phyloP scores from a whole-genome alignment of 768 basidiomycete genomes.

The Wakefieldia striispora region DNA sequence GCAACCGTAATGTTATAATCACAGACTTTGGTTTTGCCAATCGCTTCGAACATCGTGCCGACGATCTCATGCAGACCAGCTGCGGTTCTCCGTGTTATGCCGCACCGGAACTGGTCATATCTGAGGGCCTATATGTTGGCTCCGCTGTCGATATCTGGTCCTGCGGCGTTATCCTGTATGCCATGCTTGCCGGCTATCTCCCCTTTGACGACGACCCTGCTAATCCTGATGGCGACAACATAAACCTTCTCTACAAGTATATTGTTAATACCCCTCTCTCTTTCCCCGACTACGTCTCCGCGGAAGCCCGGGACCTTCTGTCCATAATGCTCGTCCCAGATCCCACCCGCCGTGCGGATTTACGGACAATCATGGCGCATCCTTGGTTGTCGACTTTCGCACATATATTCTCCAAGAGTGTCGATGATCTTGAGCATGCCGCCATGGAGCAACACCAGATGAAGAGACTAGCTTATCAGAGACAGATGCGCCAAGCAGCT shows the following conservation, averaged over 20 bases:
- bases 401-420: constrained; percentile 58
- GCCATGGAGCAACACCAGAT: constrained; percentile 84
- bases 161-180: constrained; percentile 93
- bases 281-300: constrained; percentile 94
- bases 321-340: constrained; percentile 94
- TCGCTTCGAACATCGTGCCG: constrained; percentile 86
- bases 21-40: constrained; percentile 99
- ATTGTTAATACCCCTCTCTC: constrained; percentile 96
- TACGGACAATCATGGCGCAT: constrained; percentile 81
- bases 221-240: constrained; percentile 99
- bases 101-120: constrained; percentile 96
- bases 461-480: constrained; percentile 79
- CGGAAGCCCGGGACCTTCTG: constrained; percentile 79
- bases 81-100: constrained; percentile 98
- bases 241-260: constrained; percentile 97
- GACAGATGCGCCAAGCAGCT: constrained; percentile 65
- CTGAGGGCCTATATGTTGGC: constrained; percentile 94
- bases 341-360: constrained; percentile 72
- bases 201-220: constrained; percentile 99
- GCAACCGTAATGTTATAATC: constrained; percentile 97
- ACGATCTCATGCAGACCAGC: constrained; percentile 98
- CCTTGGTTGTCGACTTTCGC: constrained; percentile 67
- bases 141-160: constrained; percentile 98
- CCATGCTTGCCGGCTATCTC: constrained; percentile 96
- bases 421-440: constrained; percentile 74